phyloP scores from a whole-genome alignment of 73 alveolate genomes.

The Blepharisma japonicum region DNA sequence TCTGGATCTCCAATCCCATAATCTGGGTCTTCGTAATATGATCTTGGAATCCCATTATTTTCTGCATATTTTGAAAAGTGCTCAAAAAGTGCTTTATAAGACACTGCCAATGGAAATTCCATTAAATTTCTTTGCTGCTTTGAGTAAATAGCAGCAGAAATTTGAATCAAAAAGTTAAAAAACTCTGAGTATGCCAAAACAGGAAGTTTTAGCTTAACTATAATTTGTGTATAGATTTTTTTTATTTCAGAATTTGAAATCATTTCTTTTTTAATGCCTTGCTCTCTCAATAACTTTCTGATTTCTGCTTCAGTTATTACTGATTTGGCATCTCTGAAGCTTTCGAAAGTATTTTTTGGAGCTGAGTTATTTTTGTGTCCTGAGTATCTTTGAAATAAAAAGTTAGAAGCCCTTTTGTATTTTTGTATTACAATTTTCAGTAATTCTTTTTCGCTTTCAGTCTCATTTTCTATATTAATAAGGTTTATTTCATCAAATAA shows the following conservation, averaged over 20 bases:
- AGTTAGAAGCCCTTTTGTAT: too few relatives aligned
- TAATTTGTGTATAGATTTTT: constrained; percentile 29
- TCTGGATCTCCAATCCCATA: constrained; percentile 52
- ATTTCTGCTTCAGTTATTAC: constrained; percentile 38
- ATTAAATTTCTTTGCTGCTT: constrained; percentile 51
- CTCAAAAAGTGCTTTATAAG: constrained; percentile 34
- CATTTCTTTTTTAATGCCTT: constrained; percentile 41
- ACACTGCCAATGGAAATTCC: constrained; percentile 60
- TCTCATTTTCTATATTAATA: too few relatives aligned
- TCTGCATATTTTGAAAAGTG: constrained; percentile 37
- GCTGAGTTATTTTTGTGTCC: constrained; percentile 34
- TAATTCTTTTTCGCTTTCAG: too few relatives aligned
- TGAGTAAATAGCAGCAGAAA: constrained; percentile 45
- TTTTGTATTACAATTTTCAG: too few relatives aligned
- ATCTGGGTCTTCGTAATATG: not conserved
- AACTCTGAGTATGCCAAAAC: constrained; percentile 43
- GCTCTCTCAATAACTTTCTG: constrained; percentile 64
- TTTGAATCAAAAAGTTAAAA: constrained; percentile 33
- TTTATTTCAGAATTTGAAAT: constrained; percentile 40
- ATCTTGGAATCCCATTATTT: not conserved
- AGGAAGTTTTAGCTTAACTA: constrained; percentile 29
- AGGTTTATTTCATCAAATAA: too few relatives aligned
- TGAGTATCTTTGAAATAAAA: constrained; percentile 1
- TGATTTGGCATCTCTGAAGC: constrained; percentile 32
- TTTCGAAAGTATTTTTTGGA: constrained; percentile 36